These are phyloP conservation scores for Castanea crenata DNA, from an alignment of 306 rosid genomes.

Conservation along the genomic window DNA sequence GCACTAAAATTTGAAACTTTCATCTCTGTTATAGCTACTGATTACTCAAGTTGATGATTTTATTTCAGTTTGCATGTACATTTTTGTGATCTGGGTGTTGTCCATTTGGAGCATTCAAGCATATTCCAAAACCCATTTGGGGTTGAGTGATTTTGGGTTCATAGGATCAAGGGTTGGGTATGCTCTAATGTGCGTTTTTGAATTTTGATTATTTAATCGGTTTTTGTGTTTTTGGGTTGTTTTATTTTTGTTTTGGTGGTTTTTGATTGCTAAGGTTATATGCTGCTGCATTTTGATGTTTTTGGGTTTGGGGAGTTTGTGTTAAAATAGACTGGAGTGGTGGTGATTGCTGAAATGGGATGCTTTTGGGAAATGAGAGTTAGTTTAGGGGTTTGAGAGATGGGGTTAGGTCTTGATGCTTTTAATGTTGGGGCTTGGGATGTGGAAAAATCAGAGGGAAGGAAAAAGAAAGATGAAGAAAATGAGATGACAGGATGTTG, in stretches of 20 bases:
- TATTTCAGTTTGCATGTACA: constrained; percentile 31
- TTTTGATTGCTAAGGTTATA: not conserved
- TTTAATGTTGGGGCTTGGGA: constrained; percentile 13
- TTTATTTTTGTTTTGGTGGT: not conserved
- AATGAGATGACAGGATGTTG: constrained; percentile 30
- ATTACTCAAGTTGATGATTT: not conserved
- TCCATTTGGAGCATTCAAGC: not conserved
- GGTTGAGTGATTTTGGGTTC: constrained; percentile 16
- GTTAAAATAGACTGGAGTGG: constrained; percentile 7
- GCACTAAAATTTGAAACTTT: constrained; percentile 1
- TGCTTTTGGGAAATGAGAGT: not conserved
- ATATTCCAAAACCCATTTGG: not conserved
- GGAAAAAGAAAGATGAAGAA: constrained; percentile 26
- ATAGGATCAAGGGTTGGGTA: constrained; percentile 2
- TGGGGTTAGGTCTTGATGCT: constrained; percentile 33
- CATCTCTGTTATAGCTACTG: not conserved
- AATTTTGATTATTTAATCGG: constrained; percentile 15
- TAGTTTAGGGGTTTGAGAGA: constrained; percentile 24
- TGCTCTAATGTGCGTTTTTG: constrained; percentile 3
- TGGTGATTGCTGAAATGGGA: constrained; percentile 20
- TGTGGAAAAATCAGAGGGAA: constrained; percentile 28
- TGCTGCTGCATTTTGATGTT: constrained; percentile 1
- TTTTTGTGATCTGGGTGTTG: constrained; percentile 12
- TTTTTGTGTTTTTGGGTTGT: not conserved
- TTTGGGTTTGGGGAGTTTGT: not conserved